A percentile compares a stretch with the other conserved stretches of the same genome.
These are phyloP conservation scores for Zymoseptoria tritici DNA, from an alignment of 2,329 filamentous ascomycete species.

Conservation along the genomic window DNA sequence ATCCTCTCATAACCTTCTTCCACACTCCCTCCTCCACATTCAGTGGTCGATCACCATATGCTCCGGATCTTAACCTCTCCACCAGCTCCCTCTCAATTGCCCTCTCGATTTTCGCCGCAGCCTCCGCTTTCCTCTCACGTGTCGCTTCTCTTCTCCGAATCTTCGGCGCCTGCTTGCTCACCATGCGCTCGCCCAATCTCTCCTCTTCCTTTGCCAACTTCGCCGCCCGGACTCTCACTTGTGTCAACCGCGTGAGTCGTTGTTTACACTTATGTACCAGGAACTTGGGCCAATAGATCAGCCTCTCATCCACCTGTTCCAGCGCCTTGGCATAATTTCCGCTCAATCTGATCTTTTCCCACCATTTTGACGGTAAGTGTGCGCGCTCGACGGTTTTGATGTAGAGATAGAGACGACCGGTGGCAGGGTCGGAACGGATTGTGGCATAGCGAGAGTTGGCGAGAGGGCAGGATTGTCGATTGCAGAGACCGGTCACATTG, in stretches of 20 bases:
- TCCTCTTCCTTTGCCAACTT: constrained; percentile 83
- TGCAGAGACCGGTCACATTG: constrained; percentile 57
- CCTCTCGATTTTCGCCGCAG: constrained; percentile 81
- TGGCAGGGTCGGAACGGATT: constrained; percentile 71
- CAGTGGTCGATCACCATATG: constrained; percentile 87
- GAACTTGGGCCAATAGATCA: constrained; percentile 94
- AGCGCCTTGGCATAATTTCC: constrained; percentile 87
- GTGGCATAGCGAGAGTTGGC: constrained; percentile 92
- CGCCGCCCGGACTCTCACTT: constrained; percentile 73
- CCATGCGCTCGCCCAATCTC: constrained; percentile 76
- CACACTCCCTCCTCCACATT: constrained; percentile 94
- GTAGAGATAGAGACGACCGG: constrained; percentile 83
- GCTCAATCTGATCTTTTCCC: constrained; percentile 86
- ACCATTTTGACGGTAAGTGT: constrained; percentile 83
- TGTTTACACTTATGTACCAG: constrained; percentile 94
- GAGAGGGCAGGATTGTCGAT: constrained; percentile 79
- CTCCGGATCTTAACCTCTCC: constrained; percentile 80
- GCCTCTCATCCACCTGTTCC: constrained; percentile 72
- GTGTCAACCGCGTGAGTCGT: constrained; percentile 80
- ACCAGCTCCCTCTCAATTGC: constrained; percentile 94
- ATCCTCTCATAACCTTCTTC: constrained; percentile 88
- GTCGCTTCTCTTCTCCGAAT: constrained; percentile 50
- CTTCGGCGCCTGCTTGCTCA: constrained; percentile 87
- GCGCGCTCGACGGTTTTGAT: constrained; percentile 91
- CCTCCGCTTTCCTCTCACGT: constrained; percentile 43